These are phyloP conservation scores for Mycothermus thermophilus DNA, from an alignment of 495 filamentous ascomycete species.

Conservation along the genomic window DNA sequence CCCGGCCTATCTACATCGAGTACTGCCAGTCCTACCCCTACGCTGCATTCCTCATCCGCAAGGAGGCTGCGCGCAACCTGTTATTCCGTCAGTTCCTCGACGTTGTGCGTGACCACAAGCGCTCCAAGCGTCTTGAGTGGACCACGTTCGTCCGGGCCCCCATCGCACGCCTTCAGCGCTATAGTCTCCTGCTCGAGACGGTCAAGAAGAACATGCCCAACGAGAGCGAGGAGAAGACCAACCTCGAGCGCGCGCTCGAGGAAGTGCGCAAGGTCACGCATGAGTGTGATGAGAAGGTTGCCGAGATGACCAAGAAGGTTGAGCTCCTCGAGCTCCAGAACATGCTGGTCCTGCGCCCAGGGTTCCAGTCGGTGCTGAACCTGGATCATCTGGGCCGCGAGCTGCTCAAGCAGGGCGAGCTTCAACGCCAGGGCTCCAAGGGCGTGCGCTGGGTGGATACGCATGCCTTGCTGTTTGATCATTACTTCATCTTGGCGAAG, in stretches of 20 bases:
- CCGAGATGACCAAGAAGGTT: constrained; percentile 86
- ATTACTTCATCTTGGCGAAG: constrained; percentile 92
- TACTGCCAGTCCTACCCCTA: constrained; percentile 82
- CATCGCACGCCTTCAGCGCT: constrained; percentile 85
- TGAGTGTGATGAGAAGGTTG: constrained; percentile 91
- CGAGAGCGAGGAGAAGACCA: constrained; percentile 83
- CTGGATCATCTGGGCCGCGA: constrained; percentile 83
- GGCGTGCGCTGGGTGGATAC: constrained; percentile 85
- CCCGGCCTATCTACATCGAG: constrained; percentile 73
- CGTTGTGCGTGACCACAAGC: constrained; percentile 58
- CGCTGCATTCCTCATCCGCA: constrained; percentile 68
- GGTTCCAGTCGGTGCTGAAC: constrained; percentile 83
- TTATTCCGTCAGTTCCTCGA: constrained; percentile 80
- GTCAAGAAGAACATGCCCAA: constrained; percentile 70
- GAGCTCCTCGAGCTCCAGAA: constrained; percentile 68
- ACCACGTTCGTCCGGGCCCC: constrained; percentile 87
- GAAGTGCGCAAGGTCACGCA: constrained; percentile 85
- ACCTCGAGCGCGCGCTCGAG: constrained; percentile 75
- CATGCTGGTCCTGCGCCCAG: constrained; percentile 70
- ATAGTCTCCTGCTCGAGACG: constrained; percentile 67
- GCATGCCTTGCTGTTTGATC: constrained; percentile 86
- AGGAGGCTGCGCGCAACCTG: constrained; percentile 71
- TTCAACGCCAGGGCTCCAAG: constrained; percentile 76
- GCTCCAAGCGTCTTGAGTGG: constrained; percentile 81
- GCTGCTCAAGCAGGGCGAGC: constrained; percentile 76